Conservation (phyloP, 306 rosid genomes). For the Castanopsis chinensis region DNA sequence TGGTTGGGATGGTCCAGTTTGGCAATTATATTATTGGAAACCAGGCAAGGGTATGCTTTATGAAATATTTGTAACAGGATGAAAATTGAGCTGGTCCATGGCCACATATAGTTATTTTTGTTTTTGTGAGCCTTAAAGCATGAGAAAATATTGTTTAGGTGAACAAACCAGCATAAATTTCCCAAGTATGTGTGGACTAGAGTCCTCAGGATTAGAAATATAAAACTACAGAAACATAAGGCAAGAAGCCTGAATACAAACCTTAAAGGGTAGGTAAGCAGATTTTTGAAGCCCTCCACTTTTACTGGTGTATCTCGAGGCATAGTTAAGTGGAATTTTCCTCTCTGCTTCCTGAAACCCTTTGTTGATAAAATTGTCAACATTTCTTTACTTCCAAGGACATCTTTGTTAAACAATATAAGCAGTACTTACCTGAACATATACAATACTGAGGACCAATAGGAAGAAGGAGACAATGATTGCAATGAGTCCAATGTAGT, state of each 20-base stretch:
- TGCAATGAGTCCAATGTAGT: slow-evolving; percentile 76
- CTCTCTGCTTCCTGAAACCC: slow-evolving; percentile 95
- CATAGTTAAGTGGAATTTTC: slow-evolving; percentile 94
- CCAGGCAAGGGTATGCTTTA: not conserved
- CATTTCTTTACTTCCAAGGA: slow-evolving; percentile 19
- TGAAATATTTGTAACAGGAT: not conserved
- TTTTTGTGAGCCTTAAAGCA: not conserved
- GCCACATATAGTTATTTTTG: not conserved
- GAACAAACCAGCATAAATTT: slow-evolving; percentile 14
- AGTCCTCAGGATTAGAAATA: slow-evolving; percentile 11
- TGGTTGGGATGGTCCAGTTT: not conserved
- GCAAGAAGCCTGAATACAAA: slow-evolving; percentile 30
- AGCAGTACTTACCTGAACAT: slow-evolving; percentile 79
- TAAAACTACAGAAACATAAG: slow-evolving; percentile 15
- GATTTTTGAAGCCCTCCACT: slow-evolving; percentile 80
- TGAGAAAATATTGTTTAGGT: not conserved
- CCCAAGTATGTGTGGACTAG: slow-evolving; percentile 1
- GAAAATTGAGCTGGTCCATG: not conserved
- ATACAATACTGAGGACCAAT: slow-evolving; percentile 91
- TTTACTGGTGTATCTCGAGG: slow-evolving; percentile 79
- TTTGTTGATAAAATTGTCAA: slow-evolving; percentile 34
- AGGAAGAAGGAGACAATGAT: slow-evolving; percentile 64
- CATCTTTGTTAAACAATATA: slow-evolving; percentile 15
- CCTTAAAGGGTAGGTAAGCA: slow-evolving; percentile 96
- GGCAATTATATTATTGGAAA: not conserved